phyloP scores from a whole-genome alignment of 768 basidiomycete genomes.

The Naganishia friedmannii region DNA sequence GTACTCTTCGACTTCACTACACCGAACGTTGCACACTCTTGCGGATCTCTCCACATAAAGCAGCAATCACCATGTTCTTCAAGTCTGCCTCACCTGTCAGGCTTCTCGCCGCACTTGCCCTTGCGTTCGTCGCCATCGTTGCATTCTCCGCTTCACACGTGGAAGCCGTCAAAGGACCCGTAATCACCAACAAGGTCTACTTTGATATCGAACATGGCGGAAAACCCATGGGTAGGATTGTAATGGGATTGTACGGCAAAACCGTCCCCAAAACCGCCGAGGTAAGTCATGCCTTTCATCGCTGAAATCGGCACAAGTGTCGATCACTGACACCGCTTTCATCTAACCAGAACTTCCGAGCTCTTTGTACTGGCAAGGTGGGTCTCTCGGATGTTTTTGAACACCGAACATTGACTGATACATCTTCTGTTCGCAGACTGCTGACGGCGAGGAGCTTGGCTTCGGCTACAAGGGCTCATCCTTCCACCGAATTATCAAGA shows the following conservation, averaged over 20 bases:
- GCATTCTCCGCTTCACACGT: slow-evolving; percentile 48
- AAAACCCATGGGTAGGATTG: slow-evolving; percentile 76
- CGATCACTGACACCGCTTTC: neutral
- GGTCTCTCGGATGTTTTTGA: slow-evolving; percentile 33
- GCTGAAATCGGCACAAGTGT: neutral
- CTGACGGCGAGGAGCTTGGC: slow-evolving; percentile 58
- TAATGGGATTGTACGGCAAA: slow-evolving; percentile 69
- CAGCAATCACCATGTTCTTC: slow-evolving; percentile 9
- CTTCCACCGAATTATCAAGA: slow-evolving; percentile 94
- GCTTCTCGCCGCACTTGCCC: slow-evolving; percentile 34
- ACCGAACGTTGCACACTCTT: no score
- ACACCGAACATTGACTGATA: neutral
- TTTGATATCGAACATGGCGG: slow-evolving; percentile 94
- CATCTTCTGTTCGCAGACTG: neutral
- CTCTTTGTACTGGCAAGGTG: slow-evolving; percentile 73
- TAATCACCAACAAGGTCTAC: slow-evolving; percentile 84
- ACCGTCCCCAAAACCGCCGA: slow-evolving; percentile 91
- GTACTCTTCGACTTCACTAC: no score
- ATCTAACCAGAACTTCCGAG: slow-evolving; percentile 77
- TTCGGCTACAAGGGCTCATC: slow-evolving; percentile 92
- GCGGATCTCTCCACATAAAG: neutral
- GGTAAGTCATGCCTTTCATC: neutral
- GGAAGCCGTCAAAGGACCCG: slow-evolving; percentile 80
- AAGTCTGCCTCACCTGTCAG: slow-evolving; percentile 28
- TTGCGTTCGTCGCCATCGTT: slow-evolving; percentile 49